Evolutionary conservation across 2,329 filamentous ascomycete genomes (phyloP), one percentile per base, ranked within the genome.

Genomic region (Exophiala alcalophila): DNA sequence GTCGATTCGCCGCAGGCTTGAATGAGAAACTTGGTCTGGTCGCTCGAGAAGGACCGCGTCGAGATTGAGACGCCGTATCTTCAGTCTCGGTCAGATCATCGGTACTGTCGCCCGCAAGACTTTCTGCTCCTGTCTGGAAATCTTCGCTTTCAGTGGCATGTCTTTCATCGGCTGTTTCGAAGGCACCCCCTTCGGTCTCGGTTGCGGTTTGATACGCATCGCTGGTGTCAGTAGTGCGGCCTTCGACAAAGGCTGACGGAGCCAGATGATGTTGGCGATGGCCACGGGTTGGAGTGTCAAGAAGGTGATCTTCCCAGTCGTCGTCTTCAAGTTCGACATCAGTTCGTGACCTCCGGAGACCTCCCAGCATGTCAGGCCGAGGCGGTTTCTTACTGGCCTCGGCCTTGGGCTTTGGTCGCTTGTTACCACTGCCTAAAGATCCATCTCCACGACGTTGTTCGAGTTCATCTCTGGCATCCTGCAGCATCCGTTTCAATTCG

Each of bases 381-480:
- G 80, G 72, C 20, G 85, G 82, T 65, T 92, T 95, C 71, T 91
- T 92, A 68, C 84, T 81, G 38, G 79, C 76, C 4, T 81, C 75
- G 2, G 79, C 62, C 63, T 83, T 73, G 68, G 79, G 63, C 75
- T 84, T 69, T 61, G 77, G 63, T 53, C 78, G 73, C 65, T 80
- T 81, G 56, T 62, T 64, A 33, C 67, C 66, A 51, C 66, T 72
- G 28, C 64, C 71, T 57, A 58, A 61, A 19, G 39, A 50, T 27
- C 55, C 62, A 43, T 71, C 78, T 38, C 68, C 72, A 33, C 78
- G 73, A 47, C 81, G 78, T 32, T 79, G 67, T 64, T 88, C 92
- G 19, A 98, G 70, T 59, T 98, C 92, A 61, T 98, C 92, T 24
- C 90, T 82, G 16, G 91, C 84, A 59, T 98, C 92, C 67, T 97